Evolutionary conservation across 768 basidiomycete genomes (phyloP).

Genomic region (Hirschioporus abietinus): DNA sequence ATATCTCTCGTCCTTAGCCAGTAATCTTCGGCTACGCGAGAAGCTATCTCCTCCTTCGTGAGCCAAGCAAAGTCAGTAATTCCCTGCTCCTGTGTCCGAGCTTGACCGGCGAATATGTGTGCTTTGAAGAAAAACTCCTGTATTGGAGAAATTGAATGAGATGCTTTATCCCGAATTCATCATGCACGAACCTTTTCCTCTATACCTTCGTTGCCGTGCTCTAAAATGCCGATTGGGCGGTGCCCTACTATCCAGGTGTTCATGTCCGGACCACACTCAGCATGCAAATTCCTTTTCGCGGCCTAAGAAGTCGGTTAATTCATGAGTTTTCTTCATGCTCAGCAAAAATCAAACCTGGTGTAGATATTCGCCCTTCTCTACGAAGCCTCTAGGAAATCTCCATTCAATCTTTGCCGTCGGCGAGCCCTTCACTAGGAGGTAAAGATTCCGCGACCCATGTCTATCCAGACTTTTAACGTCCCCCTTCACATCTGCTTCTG

Average conservation of each 20-base stretch:
- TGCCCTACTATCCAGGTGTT: constrained; percentile 93
- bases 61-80: constrained; percentile 87
- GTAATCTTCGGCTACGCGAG: constrained; percentile 60
- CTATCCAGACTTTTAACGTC: constrained; percentile 78
- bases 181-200: constrained; percentile 4
- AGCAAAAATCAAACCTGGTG: constrained; percentile 55
- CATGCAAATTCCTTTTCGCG: constrained; percentile 62
- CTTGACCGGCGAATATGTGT: constrained; percentile 88
- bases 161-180: constrained; percentile 12
- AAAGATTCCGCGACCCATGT: constrained; percentile 79
- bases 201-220: constrained; percentile 22
- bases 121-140: constrained; percentile 95
- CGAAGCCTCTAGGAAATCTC: constrained; percentile 71
- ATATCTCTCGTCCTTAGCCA: constrained; percentile 79
- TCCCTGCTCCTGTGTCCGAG: constrained; percentile 45
- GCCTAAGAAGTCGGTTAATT: constrained; percentile 42
- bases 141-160: background rate
- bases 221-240: constrained; percentile 79
- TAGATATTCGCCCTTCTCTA: constrained; percentile 61
- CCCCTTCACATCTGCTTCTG: constrained; percentile 51
- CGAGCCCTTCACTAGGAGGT: constrained; percentile 65
- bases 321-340: constrained; percentile 4
- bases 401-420: constrained; percentile 50
- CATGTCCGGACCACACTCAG: constrained; percentile 76
- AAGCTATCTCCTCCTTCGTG: constrained; percentile 84